A percentile compares a stretch with the other conserved stretches of the same genome.
Evolutionary conservation across 2,329 filamentous ascomycete species (phyloP).

Genomic region (Claviceps maximensis): DNA sequence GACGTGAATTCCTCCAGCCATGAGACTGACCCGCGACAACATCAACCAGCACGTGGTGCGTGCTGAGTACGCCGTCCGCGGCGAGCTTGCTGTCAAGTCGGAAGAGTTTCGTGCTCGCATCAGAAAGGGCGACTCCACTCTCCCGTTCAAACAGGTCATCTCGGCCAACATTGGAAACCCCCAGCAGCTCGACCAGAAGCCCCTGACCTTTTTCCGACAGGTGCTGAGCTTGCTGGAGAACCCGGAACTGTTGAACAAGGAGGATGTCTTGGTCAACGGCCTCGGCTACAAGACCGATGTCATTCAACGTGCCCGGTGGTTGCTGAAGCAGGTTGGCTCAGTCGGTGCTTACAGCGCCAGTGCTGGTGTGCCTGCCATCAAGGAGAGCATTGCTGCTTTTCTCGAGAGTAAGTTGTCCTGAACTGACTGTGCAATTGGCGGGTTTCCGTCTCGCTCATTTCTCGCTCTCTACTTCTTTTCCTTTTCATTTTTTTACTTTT

Average conservation of each 20-base stretch:
- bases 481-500: background rate
- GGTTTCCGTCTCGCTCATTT: too few species aligned
- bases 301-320: constrained; percentile 65
- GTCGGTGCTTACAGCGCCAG: constrained; percentile 96
- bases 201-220: constrained; percentile 97
- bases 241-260: constrained; percentile 68
- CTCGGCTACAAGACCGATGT: constrained; percentile 88
- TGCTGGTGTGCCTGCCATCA: constrained; percentile 73
- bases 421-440: too few species aligned
- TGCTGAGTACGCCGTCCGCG: constrained; percentile 92
- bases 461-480: background rate
- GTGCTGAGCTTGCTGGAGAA: constrained; percentile 89
- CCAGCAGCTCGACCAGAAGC: constrained; percentile 97
- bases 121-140: constrained; percentile 37
- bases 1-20: constrained; percentile 17
- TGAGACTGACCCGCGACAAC: constrained; percentile 60
- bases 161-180: constrained; percentile 98
- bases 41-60: constrained; percentile 83
- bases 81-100: constrained; percentile 85
- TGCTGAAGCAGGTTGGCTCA: constrained; percentile 73
- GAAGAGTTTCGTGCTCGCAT: constrained; percentile 77
- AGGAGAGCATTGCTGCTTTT: constrained; percentile 82
- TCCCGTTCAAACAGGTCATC: constrained; percentile 86
- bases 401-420: constrained; percentile 55
- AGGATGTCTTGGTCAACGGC: constrained; percentile 58